Percentiles rank a stretch among this genome's conserved stretches.
These are phyloP conservation scores for Ustilago shanxiensis DNA, from an alignment of 1,284 basidiomycete genomes.

Conservation along the genomic window DNA sequence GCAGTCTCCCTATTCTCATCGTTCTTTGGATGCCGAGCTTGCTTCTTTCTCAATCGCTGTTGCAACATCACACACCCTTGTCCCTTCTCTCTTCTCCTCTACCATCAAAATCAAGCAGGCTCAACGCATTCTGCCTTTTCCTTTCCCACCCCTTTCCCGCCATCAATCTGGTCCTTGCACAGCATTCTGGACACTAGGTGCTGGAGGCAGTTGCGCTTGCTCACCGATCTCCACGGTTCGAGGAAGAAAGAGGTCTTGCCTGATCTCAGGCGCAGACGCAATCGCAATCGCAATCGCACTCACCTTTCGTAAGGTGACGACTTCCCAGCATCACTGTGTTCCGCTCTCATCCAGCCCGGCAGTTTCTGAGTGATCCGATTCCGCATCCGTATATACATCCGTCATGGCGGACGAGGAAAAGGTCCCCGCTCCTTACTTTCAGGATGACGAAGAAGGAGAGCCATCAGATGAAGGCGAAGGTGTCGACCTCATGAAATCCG, in stretches of 20 bases:
- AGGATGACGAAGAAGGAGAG: slow-evolving; percentile 54
- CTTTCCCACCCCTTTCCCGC: neutral
- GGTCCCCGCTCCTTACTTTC: slow-evolving; percentile 50
- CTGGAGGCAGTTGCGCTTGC: slow-evolving; percentile 4
- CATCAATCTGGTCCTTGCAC: neutral
- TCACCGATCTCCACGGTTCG: neutral
- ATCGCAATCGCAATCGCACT: no score
- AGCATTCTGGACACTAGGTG: neutral
- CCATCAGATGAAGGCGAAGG: slow-evolving; percentile 61
- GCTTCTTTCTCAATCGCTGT: neutral
- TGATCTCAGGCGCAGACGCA: slow-evolving; percentile 6
- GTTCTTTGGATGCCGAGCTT: neutral
- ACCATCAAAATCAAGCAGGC: slow-evolving; percentile 3
- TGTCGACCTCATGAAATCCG: slow-evolving; percentile 63
- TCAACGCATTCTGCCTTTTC: neutral
- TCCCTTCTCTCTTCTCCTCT: neutral
- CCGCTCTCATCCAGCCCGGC: neutral
- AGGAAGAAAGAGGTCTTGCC: neutral
- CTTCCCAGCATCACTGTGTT: neutral
- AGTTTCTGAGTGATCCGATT: neutral
- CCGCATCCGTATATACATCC: neutral
- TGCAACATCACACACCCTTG: neutral
- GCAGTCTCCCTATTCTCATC: neutral
- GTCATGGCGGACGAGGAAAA: slow-evolving; percentile 45
- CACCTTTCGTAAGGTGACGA: neutral